Base-by-base conservation (phyloP, 2,329 filamentous ascomycete species). In the Alternaria arborescens region DNA sequence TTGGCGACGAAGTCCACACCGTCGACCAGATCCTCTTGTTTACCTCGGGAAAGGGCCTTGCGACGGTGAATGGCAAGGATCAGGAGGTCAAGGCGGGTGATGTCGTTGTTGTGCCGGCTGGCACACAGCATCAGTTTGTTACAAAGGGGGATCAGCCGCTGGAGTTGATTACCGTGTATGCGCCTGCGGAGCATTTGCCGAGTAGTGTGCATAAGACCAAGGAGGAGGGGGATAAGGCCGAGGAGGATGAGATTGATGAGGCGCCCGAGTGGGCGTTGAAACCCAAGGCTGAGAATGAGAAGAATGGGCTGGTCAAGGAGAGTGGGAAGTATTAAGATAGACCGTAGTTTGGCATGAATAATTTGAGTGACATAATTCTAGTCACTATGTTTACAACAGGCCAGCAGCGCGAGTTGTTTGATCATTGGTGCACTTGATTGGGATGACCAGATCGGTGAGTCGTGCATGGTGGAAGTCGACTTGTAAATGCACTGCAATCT, bases 11-110 rank as follows among this genome's bases (percentile, higher is more conserved):
- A 77, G 87, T 77, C 40, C 87, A 89, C 71, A 85, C 84, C 0
- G 87, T 89, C 38, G 88, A 90, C 64, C 88, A 90, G 66, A 85
- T 87, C 56, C 79, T 90, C 12, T 87, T 88, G 12, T 89, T 90
- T 75, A 90, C 87, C 0, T 85, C 83, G 6, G 88, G 87, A 12
- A 80, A 77, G 11, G 87, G 85, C 0, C 83, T 85, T 26, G 87
- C 87, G 1, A 87, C 85, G 3, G 83, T 89, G 5, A 84, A 82
- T 16, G 86, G 86, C 1, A 85, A 85, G 55, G 84, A 88, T 53
- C 86, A 88, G 61, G 78, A 82, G 47, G 75, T 88, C 59, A 82
- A 82, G 53, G 85, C 85, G 5, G 84, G 85, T 55, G 81, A 88
- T 75, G 76, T 88, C 16, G 83, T 89, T 24, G 82, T 89, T 51